Percentiles rank a stretch among this genome's conserved stretches.
These are phyloP conservation scores for Termitomyces sp. DNA, from an alignment of 768 basidiomycete species.

Conservation along the genomic window DNA sequence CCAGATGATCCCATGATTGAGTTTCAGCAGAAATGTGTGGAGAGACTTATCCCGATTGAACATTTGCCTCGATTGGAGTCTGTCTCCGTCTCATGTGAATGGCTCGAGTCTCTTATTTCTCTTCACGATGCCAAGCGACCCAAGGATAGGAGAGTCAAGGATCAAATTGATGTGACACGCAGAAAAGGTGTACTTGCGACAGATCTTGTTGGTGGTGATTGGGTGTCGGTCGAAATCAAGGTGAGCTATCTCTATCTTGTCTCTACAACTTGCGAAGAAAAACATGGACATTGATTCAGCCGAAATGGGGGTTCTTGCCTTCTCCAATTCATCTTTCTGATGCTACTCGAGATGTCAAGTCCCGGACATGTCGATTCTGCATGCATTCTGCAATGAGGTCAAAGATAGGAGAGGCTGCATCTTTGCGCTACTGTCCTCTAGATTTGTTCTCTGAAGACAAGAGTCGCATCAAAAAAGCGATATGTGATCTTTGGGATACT, in stretches of 20 bases:
- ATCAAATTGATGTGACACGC: slow-evolving; percentile 54
- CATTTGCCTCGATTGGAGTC: slow-evolving; percentile 57
- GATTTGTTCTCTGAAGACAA: slow-evolving; percentile 81
- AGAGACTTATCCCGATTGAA: slow-evolving; percentile 56
- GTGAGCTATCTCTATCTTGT: slow-evolving; percentile 35
- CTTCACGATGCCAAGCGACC: slow-evolving; percentile 54
- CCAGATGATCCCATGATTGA: slow-evolving; percentile 37
- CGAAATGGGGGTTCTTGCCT: slow-evolving; percentile 97
- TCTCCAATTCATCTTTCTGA: slow-evolving; percentile 55
- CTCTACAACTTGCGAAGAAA: background rate
- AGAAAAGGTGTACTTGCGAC: slow-evolving; percentile 71
- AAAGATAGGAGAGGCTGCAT: slow-evolving; percentile 32
- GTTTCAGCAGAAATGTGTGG: slow-evolving; percentile 66
- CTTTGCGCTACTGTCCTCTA: slow-evolving; percentile 75
- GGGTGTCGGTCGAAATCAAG: slow-evolving; percentile 88
- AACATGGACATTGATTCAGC: slow-evolving; percentile 42
- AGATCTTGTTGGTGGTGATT: slow-evolving; percentile 67
- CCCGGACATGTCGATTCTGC: slow-evolving; percentile 81
- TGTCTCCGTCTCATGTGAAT: slow-evolving; percentile 46
- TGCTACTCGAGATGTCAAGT: slow-evolving; percentile 57
- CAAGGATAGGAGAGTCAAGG: slow-evolving; percentile 46
- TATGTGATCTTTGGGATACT: slow-evolving; percentile 66
- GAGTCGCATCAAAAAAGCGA: slow-evolving; percentile 56
- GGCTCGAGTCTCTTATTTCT: slow-evolving; percentile 56
- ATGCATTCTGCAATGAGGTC: slow-evolving; percentile 72